Evolutionary conservation across 257 asterid genomes (phyloP).

Genomic region (Nicotiana noctiflora): DNA sequence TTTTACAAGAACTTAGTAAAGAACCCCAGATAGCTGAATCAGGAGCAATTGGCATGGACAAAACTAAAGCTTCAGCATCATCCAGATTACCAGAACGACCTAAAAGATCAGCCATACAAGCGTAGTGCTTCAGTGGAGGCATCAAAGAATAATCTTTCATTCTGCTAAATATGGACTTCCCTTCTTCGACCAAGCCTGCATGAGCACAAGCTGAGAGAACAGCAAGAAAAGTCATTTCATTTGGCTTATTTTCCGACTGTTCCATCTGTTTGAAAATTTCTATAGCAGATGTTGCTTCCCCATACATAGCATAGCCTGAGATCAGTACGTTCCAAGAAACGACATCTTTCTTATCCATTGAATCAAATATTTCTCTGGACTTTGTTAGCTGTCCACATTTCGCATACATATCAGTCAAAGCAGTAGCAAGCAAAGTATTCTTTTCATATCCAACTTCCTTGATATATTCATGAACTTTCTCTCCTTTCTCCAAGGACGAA

Average conservation of each 20-base stretch:
- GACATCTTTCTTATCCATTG: conserved; percentile 41
- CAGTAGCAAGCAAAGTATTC: conserved; percentile 49
- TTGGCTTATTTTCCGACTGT: conserved; percentile 35
- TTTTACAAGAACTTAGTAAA: conserved; percentile 61
- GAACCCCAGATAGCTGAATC: conserved; percentile 79
- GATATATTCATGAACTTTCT: conserved; percentile 40
- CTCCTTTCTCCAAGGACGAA: conserved; percentile 51
- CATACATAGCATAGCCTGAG: conserved; percentile 65
- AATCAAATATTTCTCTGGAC: conserved; percentile 56
- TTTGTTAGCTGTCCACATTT: conserved; percentile 58
- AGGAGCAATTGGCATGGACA: conserved; percentile 59
- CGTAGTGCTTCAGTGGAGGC: conserved; percentile 65
- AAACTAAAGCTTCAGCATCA: conserved; percentile 60
- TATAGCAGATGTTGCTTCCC: conserved; percentile 52
- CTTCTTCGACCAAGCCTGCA: conserved; percentile 68
- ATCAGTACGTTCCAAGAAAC: conserved; percentile 78
- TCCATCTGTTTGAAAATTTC: conserved; percentile 52
- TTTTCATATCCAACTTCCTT: conserved; percentile 24
- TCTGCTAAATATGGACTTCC: conserved; percentile 34
- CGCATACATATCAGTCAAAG: conserved; percentile 71
- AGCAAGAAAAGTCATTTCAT: conserved; percentile 61
- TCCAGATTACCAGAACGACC: conserved; percentile 52
- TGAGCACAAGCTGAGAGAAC: conserved; percentile 72
- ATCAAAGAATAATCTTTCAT: conserved; percentile 42
- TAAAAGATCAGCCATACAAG: conserved; percentile 73